Conservation (phyloP, 2,329 filamentous ascomycete genomes). For the Talaromyces islandicus region DNA sequence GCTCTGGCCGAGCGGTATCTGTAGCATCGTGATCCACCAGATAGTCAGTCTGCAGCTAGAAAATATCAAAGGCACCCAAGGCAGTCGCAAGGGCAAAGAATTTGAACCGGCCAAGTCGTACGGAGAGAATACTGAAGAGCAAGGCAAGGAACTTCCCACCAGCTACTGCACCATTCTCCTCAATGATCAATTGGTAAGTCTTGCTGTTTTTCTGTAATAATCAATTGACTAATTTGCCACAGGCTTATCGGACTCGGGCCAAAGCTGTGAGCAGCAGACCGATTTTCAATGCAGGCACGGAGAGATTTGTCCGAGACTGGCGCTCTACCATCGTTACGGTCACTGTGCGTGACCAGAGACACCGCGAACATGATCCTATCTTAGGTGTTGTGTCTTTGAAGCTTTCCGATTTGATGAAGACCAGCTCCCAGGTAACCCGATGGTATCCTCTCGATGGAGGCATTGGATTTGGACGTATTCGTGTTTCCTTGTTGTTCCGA, state of each 20-base stretch:
- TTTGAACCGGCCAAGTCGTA: slow-evolving; percentile 81
- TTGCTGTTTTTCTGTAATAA: background rate
- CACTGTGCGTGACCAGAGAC: slow-evolving; percentile 79
- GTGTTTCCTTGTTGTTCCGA: slow-evolving; percentile 84
- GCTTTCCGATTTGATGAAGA: slow-evolving; percentile 80
- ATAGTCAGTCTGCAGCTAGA: slow-evolving; percentile 92
- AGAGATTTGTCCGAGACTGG: slow-evolving; percentile 92
- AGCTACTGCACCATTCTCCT: slow-evolving; percentile 89
- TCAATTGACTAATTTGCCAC: slow-evolving; percentile 5
- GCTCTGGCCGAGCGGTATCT: slow-evolving; percentile 88
- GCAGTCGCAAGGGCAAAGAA: slow-evolving; percentile 76
- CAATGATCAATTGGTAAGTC: slow-evolving; percentile 70
- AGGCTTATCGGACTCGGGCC: slow-evolving; percentile 83
- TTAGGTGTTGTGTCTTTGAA: slow-evolving; percentile 87
- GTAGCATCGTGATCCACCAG: slow-evolving; percentile 83
- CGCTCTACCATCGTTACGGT: slow-evolving; percentile 78
- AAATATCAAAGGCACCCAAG: slow-evolving; percentile 78
- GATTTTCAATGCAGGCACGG: slow-evolving; percentile 95
- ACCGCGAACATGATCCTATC: slow-evolving; percentile 90
- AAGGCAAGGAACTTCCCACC: slow-evolving; percentile 71
- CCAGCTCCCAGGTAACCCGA: slow-evolving; percentile 75
- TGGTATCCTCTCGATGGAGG: slow-evolving; percentile 98
- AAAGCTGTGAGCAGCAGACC: slow-evolving; percentile 93
- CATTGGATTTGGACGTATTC: slow-evolving; percentile 82
- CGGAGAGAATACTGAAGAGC: slow-evolving; percentile 81